Conservation (phyloP, 352 stramenopile species). For the Plasmopara halstedii region DNA sequence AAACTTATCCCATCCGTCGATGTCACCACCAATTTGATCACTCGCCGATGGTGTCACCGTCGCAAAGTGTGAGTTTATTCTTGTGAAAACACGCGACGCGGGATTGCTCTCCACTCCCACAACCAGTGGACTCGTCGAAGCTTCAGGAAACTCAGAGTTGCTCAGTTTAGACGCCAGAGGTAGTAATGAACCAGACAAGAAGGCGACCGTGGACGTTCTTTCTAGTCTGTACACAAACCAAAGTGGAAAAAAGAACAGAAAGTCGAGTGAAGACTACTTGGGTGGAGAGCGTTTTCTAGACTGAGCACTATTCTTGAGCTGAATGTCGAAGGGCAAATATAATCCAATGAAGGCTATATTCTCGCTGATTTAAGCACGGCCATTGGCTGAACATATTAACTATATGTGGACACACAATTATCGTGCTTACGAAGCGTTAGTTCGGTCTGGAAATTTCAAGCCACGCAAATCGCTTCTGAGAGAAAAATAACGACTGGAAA, state of each 20-base stretch:
- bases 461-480: background rate
- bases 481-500: too few relatives aligned
- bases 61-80: constrained; percentile 14
- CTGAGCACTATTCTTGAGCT: constrained; percentile 10
- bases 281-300: constrained; percentile 27
- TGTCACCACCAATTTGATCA: constrained; percentile 13
- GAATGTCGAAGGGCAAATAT: constrained; percentile 10
- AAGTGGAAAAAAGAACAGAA: background rate
- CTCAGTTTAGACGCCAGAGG: constrained; percentile 16
- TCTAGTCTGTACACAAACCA: constrained; percentile 3
- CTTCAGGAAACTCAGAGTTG: constrained; percentile 37
- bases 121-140: constrained; percentile 36
- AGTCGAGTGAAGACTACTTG: constrained; percentile 14
- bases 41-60: constrained; percentile 13
- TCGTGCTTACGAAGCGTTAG: too few relatives aligned
- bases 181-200: constrained; percentile 9
- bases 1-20: constrained; percentile 51
- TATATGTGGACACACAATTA: background rate
- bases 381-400: constrained; percentile 5
- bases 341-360: constrained; percentile 6
- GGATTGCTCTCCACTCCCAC: constrained; percentile 35
- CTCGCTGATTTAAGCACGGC: background rate
- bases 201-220: background rate
- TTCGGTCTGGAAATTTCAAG: too few relatives aligned
- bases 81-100: constrained; percentile 12